These are phyloP conservation scores for Euphorbia peplus DNA, from an alignment of 345 rosid species.

Conservation along the genomic window DNA sequence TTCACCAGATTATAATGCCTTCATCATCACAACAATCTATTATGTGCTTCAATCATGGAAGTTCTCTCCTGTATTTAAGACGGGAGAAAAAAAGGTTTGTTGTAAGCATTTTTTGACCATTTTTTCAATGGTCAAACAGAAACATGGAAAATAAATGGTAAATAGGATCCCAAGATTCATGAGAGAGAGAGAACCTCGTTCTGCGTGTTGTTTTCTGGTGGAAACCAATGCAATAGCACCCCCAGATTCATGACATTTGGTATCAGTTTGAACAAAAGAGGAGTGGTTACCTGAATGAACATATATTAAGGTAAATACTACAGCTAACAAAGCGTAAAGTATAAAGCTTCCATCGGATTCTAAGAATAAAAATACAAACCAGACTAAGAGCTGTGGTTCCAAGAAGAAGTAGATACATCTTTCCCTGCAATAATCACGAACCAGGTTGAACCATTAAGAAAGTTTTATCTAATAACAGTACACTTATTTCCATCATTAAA, in stretches of 20 bases:
- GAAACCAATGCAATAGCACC: slow-evolving; percentile 77
- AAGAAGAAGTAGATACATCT: slow-evolving; percentile 97
- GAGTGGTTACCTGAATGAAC: slow-evolving; percentile 76
- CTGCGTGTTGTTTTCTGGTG: slow-evolving; percentile 52
- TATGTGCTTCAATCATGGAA: slow-evolving; percentile 50
- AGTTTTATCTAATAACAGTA: not conserved
- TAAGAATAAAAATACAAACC: slow-evolving; percentile 38
- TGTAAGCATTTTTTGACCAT: not conserved
- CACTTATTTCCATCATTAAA: not conserved
- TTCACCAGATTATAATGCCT: not conserved
- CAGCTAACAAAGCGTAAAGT: slow-evolving; percentile 1
- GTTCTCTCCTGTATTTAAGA: slow-evolving; percentile 44
- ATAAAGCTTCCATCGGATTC: not conserved
- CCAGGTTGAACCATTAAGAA: not conserved
- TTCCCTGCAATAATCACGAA: slow-evolving; percentile 56
- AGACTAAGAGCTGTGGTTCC: slow-evolving; percentile 98
- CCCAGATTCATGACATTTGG: slow-evolving; percentile 86
- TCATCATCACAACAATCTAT: slow-evolving; percentile 43
- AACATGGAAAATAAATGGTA: not conserved
- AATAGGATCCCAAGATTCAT: no score
- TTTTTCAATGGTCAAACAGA: not conserved
- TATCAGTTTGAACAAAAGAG: slow-evolving; percentile 81
- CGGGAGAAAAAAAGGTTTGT: not conserved
- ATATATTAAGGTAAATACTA: slow-evolving; percentile 15
- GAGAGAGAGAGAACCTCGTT: slow-evolving; percentile 51